Percentiles rank a stretch among this genome's conserved stretches.
These are phyloP conservation scores for Populus trichocarpa DNA, from an alignment of 441 rosid genomes.

Conservation along the genomic window DNA sequence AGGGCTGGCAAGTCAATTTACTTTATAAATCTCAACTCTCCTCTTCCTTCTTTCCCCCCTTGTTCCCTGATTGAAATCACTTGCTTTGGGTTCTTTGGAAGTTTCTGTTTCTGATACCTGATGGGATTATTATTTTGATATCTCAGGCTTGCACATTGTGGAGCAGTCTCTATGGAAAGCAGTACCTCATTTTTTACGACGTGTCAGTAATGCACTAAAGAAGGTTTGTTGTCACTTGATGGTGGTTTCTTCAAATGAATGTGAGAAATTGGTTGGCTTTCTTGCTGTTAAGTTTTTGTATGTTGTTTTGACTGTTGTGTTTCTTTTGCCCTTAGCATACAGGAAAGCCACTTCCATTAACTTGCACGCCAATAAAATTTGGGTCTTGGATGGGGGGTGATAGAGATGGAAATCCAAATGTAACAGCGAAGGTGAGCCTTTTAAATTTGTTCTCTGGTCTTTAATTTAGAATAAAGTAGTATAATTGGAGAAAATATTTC, in stretches of 20 bases:
- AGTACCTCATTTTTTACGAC: constrained; percentile 91
- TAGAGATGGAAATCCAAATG: constrained; percentile 98
- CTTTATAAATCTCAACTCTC: neutral
- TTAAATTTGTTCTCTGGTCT: constrained; percentile 1
- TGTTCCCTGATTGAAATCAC: neutral
- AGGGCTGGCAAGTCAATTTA: constrained; percentile 59
- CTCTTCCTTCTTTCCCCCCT: neutral
- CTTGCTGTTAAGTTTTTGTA: constrained; percentile 2
- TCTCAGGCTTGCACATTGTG: constrained; percentile 86
- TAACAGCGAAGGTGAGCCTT: constrained; percentile 77
- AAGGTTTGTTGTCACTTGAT: constrained; percentile 48
- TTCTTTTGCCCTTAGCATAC: constrained; percentile 52
- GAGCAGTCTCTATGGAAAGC: constrained; percentile 99
- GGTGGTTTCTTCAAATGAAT: constrained; percentile 10
- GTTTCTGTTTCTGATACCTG: neutral
- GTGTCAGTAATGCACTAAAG: constrained; percentile 89
- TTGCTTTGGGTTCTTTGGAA: constrained; percentile 2
- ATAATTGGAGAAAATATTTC: neutral
- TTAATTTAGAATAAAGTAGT: neutral
- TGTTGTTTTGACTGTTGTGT: neutral
- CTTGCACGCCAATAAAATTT: constrained; percentile 89
- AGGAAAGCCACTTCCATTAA: constrained; percentile 84
- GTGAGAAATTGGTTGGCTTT: constrained; percentile 4
- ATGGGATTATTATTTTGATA: constrained; percentile 13
- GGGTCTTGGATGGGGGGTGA: constrained; percentile 99